Conservation (phyloP, 108 stramenopile species). For the Skeletonema potamos region DNA sequence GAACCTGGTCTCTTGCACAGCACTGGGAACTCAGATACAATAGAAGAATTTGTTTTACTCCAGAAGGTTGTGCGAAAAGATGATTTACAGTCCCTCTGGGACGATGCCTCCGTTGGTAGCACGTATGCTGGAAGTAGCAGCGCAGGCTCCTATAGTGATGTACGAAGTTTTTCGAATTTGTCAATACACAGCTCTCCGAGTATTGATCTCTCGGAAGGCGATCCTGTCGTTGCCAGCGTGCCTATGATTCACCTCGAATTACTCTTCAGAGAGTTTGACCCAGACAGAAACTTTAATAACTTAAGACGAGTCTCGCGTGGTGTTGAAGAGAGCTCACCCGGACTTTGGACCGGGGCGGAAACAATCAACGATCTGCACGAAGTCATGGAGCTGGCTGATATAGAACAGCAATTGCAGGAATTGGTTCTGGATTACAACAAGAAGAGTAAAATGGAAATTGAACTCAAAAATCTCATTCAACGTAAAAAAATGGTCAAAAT, state of each 20-base stretch:
- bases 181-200: background rate
- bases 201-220: constrained; percentile 15
- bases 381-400: constrained; percentile 7
- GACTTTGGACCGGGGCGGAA: constrained; percentile 33
- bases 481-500: background rate
- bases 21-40: constrained; percentile 11
- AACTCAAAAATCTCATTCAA: background rate
- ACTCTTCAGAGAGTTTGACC: constrained; percentile 35
- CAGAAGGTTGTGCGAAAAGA: constrained; percentile 30
- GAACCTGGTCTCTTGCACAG: constrained; percentile 33
- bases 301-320: constrained; percentile 48
- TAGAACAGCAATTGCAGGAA: constrained; percentile 16
- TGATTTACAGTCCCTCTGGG: constrained; percentile 5
- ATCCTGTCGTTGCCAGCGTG: constrained; percentile 9
- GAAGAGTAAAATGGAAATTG: background rate
- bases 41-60: constrained; percentile 39
- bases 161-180: constrained; percentile 7
- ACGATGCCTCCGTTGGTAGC: constrained; percentile 12
- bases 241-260: constrained; percentile 37
- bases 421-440: constrained; percentile 6
- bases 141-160: background rate
- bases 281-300: constrained; percentile 38
- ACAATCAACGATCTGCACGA: constrained; percentile 7
- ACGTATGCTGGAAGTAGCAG: constrained; percentile 4
- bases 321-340: constrained; percentile 16